Conservation (phyloP, 768 basidiomycete species). For the Hygrophorus pudorinus region DNA sequence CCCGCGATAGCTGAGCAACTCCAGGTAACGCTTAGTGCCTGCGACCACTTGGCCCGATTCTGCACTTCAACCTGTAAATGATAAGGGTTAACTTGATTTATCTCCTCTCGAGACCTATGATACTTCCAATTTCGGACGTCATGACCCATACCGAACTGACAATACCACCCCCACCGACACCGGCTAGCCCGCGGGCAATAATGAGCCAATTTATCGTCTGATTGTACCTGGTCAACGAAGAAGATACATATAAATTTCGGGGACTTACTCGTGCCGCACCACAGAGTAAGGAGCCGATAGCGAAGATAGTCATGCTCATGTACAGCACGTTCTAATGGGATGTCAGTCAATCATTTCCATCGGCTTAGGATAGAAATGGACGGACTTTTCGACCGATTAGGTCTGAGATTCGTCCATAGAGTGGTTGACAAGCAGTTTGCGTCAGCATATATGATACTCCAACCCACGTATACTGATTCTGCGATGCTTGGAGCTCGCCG, state of each 20-base stretch:
- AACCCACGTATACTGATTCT: constrained; percentile 78
- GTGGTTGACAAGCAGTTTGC: constrained; percentile 76
- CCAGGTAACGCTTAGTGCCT: constrained; percentile 80
- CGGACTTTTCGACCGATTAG: constrained; percentile 69
- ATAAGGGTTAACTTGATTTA: neutral
- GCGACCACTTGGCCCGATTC: constrained; percentile 73
- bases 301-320: constrained; percentile 64
- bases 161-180: constrained; percentile 82
- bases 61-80: constrained; percentile 44
- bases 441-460: constrained; percentile 79
- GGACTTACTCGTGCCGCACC: constrained; percentile 58
- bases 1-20: constrained; percentile 79
- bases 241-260: constrained; percentile 9
- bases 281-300: constrained; percentile 71
- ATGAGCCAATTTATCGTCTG: constrained; percentile 59
- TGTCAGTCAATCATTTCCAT: constrained; percentile 1
- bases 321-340: constrained; percentile 51
- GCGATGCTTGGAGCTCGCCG: constrained; percentile 54
- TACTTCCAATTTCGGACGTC: constrained; percentile 56
- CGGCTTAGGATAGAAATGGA: constrained; percentile 6
- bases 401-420: constrained; percentile 76
- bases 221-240: constrained; percentile 11
- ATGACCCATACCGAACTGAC: constrained; percentile 82
- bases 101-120: neutral
- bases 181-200: constrained; percentile 53